Conservation (phyloP, 2,329 filamentous ascomycete species). For the Rutstroemia sydowiana region DNA sequence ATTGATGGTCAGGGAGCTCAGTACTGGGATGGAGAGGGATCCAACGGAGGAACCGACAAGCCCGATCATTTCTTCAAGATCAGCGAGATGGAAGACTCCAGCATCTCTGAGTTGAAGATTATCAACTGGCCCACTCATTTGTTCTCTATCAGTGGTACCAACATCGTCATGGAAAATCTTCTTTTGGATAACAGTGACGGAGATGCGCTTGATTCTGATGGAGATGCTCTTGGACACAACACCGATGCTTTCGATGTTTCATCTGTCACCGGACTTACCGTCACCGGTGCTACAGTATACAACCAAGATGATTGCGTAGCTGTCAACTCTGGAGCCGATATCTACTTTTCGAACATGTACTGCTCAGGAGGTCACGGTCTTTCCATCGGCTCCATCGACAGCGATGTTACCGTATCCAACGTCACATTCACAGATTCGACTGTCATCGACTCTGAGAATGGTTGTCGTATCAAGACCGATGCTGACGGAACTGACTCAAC, state of each 20-base stretch:
- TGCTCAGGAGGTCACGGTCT: slow-evolving; percentile 37
- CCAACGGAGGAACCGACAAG: slow-evolving; percentile 42
- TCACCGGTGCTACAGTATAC: slow-evolving; percentile 39
- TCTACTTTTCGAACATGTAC: slow-evolving; percentile 25
- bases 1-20: slow-evolving; percentile 44
- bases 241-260: slow-evolving; percentile 43
- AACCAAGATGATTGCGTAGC: slow-evolving; percentile 56
- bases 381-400: slow-evolving; percentile 50
- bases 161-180: slow-evolving; percentile 41
- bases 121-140: slow-evolving; percentile 48
- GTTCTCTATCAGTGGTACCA: slow-evolving; percentile 38
- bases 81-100: slow-evolving; percentile 35
- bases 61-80: slow-evolving; percentile 32
- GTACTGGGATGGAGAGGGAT: slow-evolving; percentile 57
- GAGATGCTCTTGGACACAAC: slow-evolving; percentile 35
- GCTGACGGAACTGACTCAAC: slow-evolving; percentile 32
- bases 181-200: slow-evolving; percentile 51
- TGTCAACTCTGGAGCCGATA: slow-evolving; percentile 44
- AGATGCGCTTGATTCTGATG: slow-evolving; percentile 33
- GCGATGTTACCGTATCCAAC: slow-evolving; percentile 14
- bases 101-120: slow-evolving; percentile 43
- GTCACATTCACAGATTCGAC: no score
- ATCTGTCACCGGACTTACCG: no score
- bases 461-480: slow-evolving; percentile 35
- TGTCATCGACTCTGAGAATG: slow-evolving; percentile 28